Percentiles rank a stretch among this genome's conserved stretches.
These are phyloP conservation scores for Polytrichum commune DNA, from an alignment of 225 moss, liverwort and hornwort species.

Conservation along the genomic window DNA sequence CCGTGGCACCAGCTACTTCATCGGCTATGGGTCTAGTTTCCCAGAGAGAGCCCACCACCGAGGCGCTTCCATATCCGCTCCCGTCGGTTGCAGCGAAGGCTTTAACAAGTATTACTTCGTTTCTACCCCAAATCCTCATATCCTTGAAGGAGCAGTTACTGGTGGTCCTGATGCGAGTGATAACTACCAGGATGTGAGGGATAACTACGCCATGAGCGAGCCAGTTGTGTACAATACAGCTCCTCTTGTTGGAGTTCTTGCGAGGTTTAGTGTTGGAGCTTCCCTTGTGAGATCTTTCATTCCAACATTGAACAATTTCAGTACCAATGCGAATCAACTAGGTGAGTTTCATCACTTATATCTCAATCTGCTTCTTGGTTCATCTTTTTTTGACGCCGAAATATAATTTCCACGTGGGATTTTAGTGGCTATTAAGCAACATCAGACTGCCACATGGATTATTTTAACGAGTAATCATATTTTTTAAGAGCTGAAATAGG, in stretches of 20 bases:
- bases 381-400: no score
- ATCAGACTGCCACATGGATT: no score
- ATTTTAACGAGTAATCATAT: no score
- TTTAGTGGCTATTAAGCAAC: no score
- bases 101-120: slow-evolving; percentile 53
- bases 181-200: slow-evolving; percentile 53
- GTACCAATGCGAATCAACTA: no score
- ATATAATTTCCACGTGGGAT: no score
- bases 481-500: no score
- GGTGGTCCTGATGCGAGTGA: slow-evolving; percentile 83
- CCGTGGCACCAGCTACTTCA: slow-evolving; percentile 69
- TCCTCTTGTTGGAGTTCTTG: slow-evolving; percentile 72
- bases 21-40: slow-evolving; percentile 58
- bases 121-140: slow-evolving; percentile 49
- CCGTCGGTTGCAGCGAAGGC: slow-evolving; percentile 53
- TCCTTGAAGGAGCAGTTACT: slow-evolving; percentile 63
- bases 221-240: slow-evolving; percentile 72
- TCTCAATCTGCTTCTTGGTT: no score
- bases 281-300: no score
- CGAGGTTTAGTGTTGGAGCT: slow-evolving; percentile 21
- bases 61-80: slow-evolving; percentile 62
- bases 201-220: slow-evolving; percentile 65
- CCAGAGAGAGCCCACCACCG: slow-evolving; percentile 75
- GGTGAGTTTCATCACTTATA: no score
- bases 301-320: no score